Percentiles rank a stretch among this genome's conserved stretches.
Evolutionary conservation across 2,329 filamentous ascomycete species (phyloP).

Genomic region (Stagonosporopsis chrysanthemi): DNA sequence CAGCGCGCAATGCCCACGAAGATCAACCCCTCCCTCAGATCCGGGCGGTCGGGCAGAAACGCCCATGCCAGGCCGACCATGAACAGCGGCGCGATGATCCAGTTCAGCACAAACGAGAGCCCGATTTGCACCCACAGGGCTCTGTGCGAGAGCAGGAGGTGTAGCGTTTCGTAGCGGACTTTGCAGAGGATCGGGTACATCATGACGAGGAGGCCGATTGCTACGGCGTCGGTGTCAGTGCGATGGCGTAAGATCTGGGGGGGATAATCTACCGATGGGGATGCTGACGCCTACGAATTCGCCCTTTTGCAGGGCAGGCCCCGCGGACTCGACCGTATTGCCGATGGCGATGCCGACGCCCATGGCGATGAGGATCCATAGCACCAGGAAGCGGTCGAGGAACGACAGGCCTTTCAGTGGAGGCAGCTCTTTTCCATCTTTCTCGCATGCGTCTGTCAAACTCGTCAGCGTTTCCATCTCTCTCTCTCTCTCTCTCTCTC

Average conservation of each 20-base stretch:
- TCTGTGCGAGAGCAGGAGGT: conserved; percentile 67
- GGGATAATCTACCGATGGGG: conserved; percentile 63
- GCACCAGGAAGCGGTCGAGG: conserved; percentile 55
- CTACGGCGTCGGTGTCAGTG: conserved; percentile 50
- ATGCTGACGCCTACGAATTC: conserved; percentile 75
- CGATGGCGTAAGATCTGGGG: too few relatives aligned
- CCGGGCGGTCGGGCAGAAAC: conserved; percentile 53
- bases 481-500: background rate
- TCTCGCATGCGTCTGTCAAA: conserved; percentile 7
- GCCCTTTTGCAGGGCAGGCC: conserved; percentile 70
- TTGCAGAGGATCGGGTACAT: conserved; percentile 95
- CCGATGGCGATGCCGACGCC: conserved; percentile 75
- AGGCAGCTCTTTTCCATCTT: conserved; percentile 19
- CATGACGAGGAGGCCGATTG: conserved; percentile 84
- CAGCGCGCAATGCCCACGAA: conserved; percentile 85
- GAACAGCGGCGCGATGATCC: conserved; percentile 80
- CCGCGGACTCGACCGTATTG: conserved; percentile 73
- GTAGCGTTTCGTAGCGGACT: conserved; percentile 78
- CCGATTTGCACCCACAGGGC: conserved; percentile 79
- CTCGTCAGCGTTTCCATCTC: background rate
- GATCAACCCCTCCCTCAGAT: conserved; percentile 70
- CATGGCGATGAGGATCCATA: conserved; percentile 82
- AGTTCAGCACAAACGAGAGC: conserved; percentile 80
- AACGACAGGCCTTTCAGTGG: conserved; percentile 53
- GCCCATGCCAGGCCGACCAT: conserved; percentile 80